Base-by-base conservation (phyloP, 192 early-diverging fungal genomes). In the Lobulomyces angularis region DNA sequence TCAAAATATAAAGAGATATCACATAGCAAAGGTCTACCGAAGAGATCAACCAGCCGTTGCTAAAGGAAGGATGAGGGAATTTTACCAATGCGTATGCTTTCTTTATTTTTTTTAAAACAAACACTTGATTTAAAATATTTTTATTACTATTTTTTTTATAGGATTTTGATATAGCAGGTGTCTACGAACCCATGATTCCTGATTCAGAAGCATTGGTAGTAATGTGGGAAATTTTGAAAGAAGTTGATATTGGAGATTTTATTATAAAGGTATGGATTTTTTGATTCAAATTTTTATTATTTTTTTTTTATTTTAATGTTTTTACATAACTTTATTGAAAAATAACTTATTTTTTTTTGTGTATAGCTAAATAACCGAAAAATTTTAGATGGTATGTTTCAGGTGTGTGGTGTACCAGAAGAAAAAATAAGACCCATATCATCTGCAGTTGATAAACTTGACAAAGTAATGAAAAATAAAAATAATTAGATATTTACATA, bases 11-110 rank as follows among this genome's bases (percentile, higher is more conserved):
- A 95, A 95, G 64, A 70, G 94, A 32, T 98, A 93, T 66, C 90
- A 98, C 33, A 91, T 98, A 48, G 94, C 89, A 44, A 96, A 93
- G 55, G 92, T 97, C 21, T 98, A 98, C 64, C 81, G 94, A 32
- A 76, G 94, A 26, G 94, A 97, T 64, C 88, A 97, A 58, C 94
- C 94, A 28, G 88, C 90, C 2, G 86, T 98, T 80, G 88, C 87
- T 43, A 91, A 95, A 68, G 92, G 94, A 2, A 79, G 92, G n/a
- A 86, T 97, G 86, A 71, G 94, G 53, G 94, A 98, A 63, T 98
- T 98, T 48, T 92, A 77, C 66, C 92, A 98, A 60, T 97, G 92
- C 59, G 80, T 83, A 62, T 53, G 74, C 74, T 5, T 19, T 47
- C 12, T 50, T 25, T 32, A 32, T 32, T 12, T 32, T 32, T 32